Evolutionary conservation across 768 basidiomycete species (phyloP), one percentile per base, ranked within the genome.

Genomic region (Rickenella mellea): DNA sequence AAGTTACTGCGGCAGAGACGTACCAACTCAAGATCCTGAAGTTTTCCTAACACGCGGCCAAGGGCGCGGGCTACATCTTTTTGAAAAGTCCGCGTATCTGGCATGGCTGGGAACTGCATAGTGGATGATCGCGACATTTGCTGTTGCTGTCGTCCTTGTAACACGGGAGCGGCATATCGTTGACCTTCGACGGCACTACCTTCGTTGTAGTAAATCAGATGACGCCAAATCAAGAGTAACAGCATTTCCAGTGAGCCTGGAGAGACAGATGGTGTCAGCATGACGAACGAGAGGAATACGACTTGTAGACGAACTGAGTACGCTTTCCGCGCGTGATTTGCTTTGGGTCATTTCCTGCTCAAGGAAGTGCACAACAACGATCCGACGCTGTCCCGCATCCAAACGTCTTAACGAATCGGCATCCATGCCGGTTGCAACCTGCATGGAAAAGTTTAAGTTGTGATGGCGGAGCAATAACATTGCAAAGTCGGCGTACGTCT

Each of bases 151-250:
- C 60, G n/a, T 60, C 9, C 15, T 19, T 11, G 12, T 17, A 36
- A 17, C 19, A 36, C 15, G 33, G 33, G 11, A 17, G 9, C 3
- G 19, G 33, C 19, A 17, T 17, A 36, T 17, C 15, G 10, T 10
- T 3, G 43, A 41, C 59, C 57, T 40, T 70, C 66, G 28, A 68
- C 57, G 24, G 40, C 27, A 35, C 38, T 51, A 45, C 24, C 55
- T 47, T 14, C 42, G 40, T 55, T 48, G 58, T 83, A 92, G 54
- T 79, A 78, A 11, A 74, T 68, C 22, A 88, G 54, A 52, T 93
- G 91, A 12, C 87, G 71, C 83, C 85, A 90, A 8, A 89, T 63
- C 15, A 92, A 68, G 14, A 92, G 67, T 7, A 92, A 66, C 5
- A 85, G 57, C 76, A 90, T 83, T 59, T 93, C 91, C 39, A 78